Conservation (phyloP, 345 rosid species). For the Gossypium anomalum region DNA sequence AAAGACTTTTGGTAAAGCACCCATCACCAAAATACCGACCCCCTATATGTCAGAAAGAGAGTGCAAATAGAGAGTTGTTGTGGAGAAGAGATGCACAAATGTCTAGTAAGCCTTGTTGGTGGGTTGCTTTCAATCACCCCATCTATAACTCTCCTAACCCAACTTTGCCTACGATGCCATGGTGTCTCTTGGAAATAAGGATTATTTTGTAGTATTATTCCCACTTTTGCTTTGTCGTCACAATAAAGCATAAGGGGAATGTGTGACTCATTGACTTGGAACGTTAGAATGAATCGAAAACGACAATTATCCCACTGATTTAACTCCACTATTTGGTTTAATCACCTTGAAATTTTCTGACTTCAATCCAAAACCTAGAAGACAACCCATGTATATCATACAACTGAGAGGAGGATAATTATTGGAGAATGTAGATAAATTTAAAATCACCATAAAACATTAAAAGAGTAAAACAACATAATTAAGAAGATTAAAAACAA, state of each 20-base stretch:
- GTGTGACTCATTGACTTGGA: neutral
- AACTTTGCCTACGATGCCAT: neutral
- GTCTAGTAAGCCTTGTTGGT: neutral
- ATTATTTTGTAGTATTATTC: slow-evolving; percentile 11
- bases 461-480: neutral
- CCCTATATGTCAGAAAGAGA: slow-evolving; percentile 15
- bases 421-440: too few species aligned
- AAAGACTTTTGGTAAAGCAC: neutral
- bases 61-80: neutral
- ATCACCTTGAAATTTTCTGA: too few species aligned
- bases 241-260: neutral
- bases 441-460: neutral
- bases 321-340: too few species aligned
- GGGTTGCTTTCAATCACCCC: slow-evolving; percentile 26
- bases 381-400: too few species aligned
- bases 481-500: neutral
- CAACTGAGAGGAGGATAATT: too few species aligned
- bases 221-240: slow-evolving; percentile 28
- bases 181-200: slow-evolving; percentile 30
- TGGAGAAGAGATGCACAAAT: neutral
- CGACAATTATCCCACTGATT: too few species aligned
- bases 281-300: neutral
- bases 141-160: slow-evolving; percentile 15
- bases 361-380: too few species aligned
- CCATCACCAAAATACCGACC: neutral